Evolutionary conservation across 805 yeast genomes (phyloP).

Genomic region (Ogataea corticis): DNA sequence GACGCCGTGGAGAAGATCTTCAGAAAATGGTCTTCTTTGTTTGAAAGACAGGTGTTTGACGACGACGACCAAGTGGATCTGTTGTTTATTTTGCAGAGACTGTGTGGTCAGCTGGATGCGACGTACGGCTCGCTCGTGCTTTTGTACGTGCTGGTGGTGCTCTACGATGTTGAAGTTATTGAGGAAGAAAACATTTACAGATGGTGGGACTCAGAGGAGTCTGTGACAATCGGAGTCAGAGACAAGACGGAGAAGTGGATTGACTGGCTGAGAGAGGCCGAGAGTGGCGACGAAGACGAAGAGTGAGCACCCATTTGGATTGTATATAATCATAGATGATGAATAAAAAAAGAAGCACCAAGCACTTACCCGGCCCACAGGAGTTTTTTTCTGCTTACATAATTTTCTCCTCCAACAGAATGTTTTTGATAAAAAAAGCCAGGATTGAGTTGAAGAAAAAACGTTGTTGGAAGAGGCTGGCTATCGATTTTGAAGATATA

Average conservation of each 20-base stretch:
- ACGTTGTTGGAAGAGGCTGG: background rate
- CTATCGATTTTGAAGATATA: background rate
- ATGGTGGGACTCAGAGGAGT: slow-evolving; percentile 74
- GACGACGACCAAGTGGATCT: slow-evolving; percentile 76
- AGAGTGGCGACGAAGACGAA: slow-evolving; percentile 31
- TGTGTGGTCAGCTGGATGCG: slow-evolving; percentile 44
- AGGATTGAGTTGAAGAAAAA: background rate
- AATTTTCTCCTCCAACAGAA: slow-evolving; percentile 11
- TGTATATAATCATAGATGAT: too few relatives aligned
- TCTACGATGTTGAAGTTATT: slow-evolving; percentile 80
- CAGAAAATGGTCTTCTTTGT: slow-evolving; percentile 77
- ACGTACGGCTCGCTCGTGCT: slow-evolving; percentile 51
- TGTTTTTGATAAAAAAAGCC: slow-evolving; percentile 14
- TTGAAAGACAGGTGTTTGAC: slow-evolving; percentile 83
- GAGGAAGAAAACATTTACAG: slow-evolving; percentile 76
- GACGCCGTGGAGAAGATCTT: slow-evolving; percentile 78
- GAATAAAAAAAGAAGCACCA: too few relatives aligned
- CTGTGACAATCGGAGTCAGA: slow-evolving; percentile 45
- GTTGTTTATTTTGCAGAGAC: slow-evolving; percentile 49
- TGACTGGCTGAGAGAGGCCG: slow-evolving; percentile 83
- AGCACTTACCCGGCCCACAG: too few relatives aligned
- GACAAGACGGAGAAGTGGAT: slow-evolving; percentile 70
- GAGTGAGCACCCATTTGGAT: background rate
- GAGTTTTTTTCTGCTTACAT: background rate
- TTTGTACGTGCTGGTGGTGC: slow-evolving; percentile 51